phyloP scores from a whole-genome alignment of 2,329 filamentous ascomycete species.

The Colletotrichum tropicale region DNA sequence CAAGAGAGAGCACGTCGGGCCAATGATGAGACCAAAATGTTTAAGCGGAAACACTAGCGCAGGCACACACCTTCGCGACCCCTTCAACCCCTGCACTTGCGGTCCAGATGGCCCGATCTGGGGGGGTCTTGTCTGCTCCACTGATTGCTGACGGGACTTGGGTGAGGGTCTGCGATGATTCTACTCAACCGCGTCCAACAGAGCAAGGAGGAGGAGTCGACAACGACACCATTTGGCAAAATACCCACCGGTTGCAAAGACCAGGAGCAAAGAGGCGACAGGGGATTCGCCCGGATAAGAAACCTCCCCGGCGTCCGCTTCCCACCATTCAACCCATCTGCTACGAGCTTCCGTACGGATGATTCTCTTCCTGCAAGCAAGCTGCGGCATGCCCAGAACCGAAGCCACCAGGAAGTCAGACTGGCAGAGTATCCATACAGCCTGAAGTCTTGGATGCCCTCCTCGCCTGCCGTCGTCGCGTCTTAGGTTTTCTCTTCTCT shows the following conservation, averaged over 20 bases:
- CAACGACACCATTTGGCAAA: background rate
- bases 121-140: background rate
- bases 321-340: background rate
- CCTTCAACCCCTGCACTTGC: background rate
- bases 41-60: constrained; percentile 25
- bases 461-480: background rate
- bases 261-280: background rate
- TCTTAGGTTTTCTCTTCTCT: background rate
- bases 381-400: background rate
- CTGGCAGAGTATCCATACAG: background rate
- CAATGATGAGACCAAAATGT: background rate
- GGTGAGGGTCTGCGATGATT: background rate
- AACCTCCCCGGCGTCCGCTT: background rate
- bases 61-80: constrained; percentile 12
- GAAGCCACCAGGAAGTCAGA: background rate
- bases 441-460: background rate
- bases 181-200: background rate
- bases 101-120: constrained; percentile 18
- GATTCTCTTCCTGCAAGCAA: background rate
- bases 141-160: background rate
- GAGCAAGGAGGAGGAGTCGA: background rate
- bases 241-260: background rate
- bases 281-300: background rate
- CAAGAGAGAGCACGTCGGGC: background rate
- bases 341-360: background rate